Percentiles rank a stretch among this genome's conserved stretches.
Conservation (phyloP, 257 asterid genomes). For the Cordia subcordata region DNA sequence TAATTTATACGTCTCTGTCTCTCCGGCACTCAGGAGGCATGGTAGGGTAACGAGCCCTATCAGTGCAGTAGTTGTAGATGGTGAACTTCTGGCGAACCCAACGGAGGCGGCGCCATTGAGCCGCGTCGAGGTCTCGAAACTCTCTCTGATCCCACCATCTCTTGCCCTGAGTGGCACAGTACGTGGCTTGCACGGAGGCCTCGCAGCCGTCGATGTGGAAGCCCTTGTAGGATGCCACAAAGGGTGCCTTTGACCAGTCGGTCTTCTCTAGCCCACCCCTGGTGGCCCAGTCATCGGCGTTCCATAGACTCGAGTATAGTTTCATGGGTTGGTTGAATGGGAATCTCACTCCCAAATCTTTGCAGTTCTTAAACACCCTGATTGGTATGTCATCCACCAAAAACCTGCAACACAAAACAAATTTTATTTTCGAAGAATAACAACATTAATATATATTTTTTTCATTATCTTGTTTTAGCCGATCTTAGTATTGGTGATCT, state of each 20-base stretch:
- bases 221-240: slow-evolving; percentile 56
- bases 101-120: slow-evolving; percentile 41
- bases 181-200: slow-evolving; percentile 53
- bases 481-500: no score
- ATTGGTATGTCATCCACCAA: slow-evolving; percentile 58
- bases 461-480: no score
- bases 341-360: slow-evolving; percentile 46
- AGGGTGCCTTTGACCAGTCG: slow-evolving; percentile 74
- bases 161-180: slow-evolving; percentile 49
- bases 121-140: slow-evolving; percentile 48
- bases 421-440: no score
- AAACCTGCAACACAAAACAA: slow-evolving; percentile 36
- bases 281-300: slow-evolving; percentile 80
- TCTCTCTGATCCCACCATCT: slow-evolving; percentile 74
- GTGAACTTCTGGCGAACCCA: slow-evolving; percentile 53
- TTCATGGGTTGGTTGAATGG: slow-evolving; percentile 84
- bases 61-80: slow-evolving; percentile 64
- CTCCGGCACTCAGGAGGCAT: slow-evolving; percentile 50
- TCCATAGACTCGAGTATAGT: slow-evolving; percentile 74
- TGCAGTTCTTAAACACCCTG: slow-evolving; percentile 61
- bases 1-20: slow-evolving; percentile 38
- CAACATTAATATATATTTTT: no score
- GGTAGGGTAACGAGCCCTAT: slow-evolving; percentile 33
- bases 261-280: slow-evolving; percentile 73
- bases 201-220: slow-evolving; percentile 78